Evolutionary conservation across 768 basidiomycete genomes (phyloP).

Genomic region (Mycena maculata): DNA sequence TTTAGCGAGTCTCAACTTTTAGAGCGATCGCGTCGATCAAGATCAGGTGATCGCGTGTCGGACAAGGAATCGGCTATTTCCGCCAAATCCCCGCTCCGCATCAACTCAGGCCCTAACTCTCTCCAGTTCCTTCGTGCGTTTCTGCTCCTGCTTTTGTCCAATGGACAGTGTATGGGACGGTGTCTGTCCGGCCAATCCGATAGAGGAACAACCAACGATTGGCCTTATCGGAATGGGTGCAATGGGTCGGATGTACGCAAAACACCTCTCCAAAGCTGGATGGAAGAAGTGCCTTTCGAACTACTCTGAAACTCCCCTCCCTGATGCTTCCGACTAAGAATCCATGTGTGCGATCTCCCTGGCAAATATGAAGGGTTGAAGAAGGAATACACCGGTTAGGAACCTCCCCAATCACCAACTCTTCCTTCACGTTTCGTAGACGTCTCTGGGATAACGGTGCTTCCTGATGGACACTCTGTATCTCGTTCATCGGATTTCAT

Average conservation of each 20-base stretch:
- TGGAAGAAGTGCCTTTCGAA: conserved; percentile 79
- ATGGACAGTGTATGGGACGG: conserved; percentile 6
- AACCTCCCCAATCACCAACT: conserved; percentile 1
- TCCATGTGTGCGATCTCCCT: conserved; percentile 90
- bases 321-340: conserved; percentile 57
- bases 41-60: no score
- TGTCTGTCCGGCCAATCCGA: conserved; percentile 7
- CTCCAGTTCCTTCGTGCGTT: no score
- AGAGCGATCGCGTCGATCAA: no score
- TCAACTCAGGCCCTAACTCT: no score
- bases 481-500: conserved; percentile 93
- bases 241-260: conserved; percentile 97
- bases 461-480: conserved; percentile 87
- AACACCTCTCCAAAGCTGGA: conserved; percentile 78
- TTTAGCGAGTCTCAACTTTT: no score
- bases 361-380: conserved; percentile 74
- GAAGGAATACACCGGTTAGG: conserved; percentile 68
- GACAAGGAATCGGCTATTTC: no score
- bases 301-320: conserved; percentile 15
- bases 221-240: conserved; percentile 98
- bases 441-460: conserved; percentile 70
- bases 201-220: conserved; percentile 72
- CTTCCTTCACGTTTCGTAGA: conserved; percentile 47
- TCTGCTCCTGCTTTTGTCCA: no score
- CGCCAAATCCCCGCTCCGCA: no score